A percentile compares a stretch with the other conserved stretches of the same genome.
These are phyloP conservation scores for Cryphonectria parasitica DNA, from an alignment of 2,329 filamentous ascomycete genomes.

Conservation along the genomic window DNA sequence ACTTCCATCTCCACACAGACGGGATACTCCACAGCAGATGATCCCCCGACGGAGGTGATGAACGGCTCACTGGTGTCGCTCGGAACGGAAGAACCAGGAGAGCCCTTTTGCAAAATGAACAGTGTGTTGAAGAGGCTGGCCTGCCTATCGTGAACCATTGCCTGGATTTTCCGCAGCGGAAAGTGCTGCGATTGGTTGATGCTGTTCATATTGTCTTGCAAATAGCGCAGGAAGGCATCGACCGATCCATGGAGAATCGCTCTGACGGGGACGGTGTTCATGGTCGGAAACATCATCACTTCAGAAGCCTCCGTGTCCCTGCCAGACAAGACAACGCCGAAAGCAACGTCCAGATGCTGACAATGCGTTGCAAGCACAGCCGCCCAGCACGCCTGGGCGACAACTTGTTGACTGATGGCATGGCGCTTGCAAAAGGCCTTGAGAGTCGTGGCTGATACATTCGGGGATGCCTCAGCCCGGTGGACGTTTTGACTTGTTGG, in stretches of 20 bases:
- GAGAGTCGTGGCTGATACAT: slow-evolving; percentile 46
- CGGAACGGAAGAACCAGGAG: background rate
- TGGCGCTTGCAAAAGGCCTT: slow-evolving; percentile 65
- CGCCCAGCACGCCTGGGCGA: slow-evolving; percentile 79
- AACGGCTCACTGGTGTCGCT: slow-evolving; percentile 40
- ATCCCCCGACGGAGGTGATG: slow-evolving; percentile 65
- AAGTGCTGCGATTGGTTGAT: slow-evolving; percentile 76
- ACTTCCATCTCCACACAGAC: slow-evolving; percentile 81
- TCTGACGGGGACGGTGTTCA: slow-evolving; percentile 85
- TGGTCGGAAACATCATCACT: slow-evolving; percentile 78
- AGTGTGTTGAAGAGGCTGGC: slow-evolving; percentile 57
- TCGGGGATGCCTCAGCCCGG: slow-evolving; percentile 51
- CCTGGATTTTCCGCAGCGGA: slow-evolving; percentile 64
- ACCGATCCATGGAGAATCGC: slow-evolving; percentile 72
- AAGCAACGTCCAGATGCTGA: slow-evolving; percentile 72
- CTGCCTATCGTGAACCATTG: slow-evolving; percentile 54
- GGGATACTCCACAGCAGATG: slow-evolving; percentile 77
- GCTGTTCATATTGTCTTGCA: slow-evolving; percentile 70
- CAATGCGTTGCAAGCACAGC: slow-evolving; percentile 67
- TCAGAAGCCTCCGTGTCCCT: slow-evolving; percentile 74
- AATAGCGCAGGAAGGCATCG: slow-evolving; percentile 67
- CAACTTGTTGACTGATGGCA: slow-evolving; percentile 73
- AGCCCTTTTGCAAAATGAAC: slow-evolving; percentile 56
- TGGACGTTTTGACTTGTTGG: slow-evolving; percentile 33
- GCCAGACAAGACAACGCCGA: slow-evolving; percentile 83